Conservation (phyloP, 2,329 filamentous ascomycete genomes). For the Claviceps cyperi region DNA sequence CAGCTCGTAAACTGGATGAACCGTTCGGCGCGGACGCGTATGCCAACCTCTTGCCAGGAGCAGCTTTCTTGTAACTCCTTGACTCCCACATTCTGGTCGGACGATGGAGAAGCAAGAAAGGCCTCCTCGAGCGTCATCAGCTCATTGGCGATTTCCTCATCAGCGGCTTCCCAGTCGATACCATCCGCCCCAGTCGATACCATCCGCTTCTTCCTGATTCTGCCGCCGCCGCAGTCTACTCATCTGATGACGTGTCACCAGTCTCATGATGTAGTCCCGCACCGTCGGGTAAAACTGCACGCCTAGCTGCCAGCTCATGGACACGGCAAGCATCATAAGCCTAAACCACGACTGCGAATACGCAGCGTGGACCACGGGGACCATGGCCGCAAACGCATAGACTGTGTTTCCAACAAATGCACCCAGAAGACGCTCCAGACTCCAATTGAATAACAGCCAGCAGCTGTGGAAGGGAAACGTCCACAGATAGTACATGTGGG, state of each 20-base stretch:
- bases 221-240: constrained; percentile 1
- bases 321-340: constrained; percentile 10
- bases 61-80: background rate
- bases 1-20: constrained; percentile 9
- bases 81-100: background rate
- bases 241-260: constrained; percentile 8
- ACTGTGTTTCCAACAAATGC: constrained; percentile 10
- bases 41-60: constrained; percentile 6
- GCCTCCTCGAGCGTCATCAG: constrained; percentile 4
- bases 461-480: constrained; percentile 8
- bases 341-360: constrained; percentile 9
- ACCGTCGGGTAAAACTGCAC: constrained; percentile 9
- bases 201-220: background rate
- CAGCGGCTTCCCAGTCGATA: constrained; percentile 7
- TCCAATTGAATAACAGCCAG: constrained; percentile 12
- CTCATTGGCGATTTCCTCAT: constrained; percentile 6
- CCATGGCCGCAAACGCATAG: constrained; percentile 9
- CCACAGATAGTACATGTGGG: constrained; percentile 9
- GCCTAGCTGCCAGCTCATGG: constrained; percentile 9
- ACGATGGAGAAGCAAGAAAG: background rate
- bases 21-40: constrained; percentile 8
- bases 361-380: constrained; percentile 7
- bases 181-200: constrained; percentile 6
- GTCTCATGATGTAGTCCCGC: constrained; percentile 7
- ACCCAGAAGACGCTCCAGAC: constrained; percentile 9